Conservation (phyloP, 345 rosid genomes). For the Mallotus nudiflorus region DNA sequence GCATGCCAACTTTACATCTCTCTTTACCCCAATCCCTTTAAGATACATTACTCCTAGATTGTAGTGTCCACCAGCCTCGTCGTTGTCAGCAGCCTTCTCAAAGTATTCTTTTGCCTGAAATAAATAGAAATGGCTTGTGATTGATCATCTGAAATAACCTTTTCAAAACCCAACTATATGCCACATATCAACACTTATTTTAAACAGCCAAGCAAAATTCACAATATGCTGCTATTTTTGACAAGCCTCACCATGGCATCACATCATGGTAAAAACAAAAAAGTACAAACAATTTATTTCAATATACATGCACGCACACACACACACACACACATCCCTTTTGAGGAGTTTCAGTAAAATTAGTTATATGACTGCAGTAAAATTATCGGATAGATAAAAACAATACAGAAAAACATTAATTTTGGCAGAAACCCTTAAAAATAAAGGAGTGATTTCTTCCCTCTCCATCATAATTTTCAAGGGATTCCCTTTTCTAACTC, state of each 20-base stretch:
- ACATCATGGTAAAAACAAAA: not conserved
- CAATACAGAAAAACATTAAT: not conserved
- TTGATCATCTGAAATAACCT: not conserved
- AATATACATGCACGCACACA: not conserved
- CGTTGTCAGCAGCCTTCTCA: slow-evolving; percentile 82
- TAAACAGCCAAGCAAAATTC: not conserved
- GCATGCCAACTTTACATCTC: slow-evolving; percentile 81
- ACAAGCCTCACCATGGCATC: not conserved
- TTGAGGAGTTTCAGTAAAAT: no score
- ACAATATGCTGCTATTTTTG: not conserved
- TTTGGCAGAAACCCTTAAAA: not conserved
- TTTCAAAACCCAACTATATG: not conserved
- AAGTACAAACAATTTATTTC: not conserved
- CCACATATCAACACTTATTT: not conserved
- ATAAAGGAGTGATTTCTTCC: not conserved
- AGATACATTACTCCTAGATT: slow-evolving; percentile 93
- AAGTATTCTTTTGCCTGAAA: slow-evolving; percentile 91
- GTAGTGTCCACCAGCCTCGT: slow-evolving; percentile 86
- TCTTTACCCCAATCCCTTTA: slow-evolving; percentile 86
- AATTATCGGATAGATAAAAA: not conserved
- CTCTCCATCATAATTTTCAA: not conserved
- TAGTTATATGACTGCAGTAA: not conserved
- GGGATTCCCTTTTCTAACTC: not conserved
- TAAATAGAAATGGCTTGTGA: slow-evolving; percentile 10
- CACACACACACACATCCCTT: no score